These are phyloP conservation scores for Sporothrix phasma DNA, from an alignment of 2,329 filamentous ascomycete species.

Conservation along the genomic window DNA sequence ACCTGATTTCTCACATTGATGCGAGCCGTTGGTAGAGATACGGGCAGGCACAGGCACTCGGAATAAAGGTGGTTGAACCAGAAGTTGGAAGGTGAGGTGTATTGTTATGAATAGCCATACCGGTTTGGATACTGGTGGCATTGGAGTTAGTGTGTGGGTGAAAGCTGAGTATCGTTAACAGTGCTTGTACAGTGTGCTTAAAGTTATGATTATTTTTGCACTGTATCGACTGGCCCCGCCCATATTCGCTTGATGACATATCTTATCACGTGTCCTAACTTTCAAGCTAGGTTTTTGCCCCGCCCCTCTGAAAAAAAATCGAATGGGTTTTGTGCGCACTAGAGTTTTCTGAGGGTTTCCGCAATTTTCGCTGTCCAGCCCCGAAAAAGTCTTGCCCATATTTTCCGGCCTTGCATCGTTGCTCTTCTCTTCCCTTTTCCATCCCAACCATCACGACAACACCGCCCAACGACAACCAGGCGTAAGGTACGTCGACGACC, in stretches of 20 bases:
- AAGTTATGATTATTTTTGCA: not conserved
- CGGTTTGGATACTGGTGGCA: not conserved
- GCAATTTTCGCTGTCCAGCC: constrained; percentile 10
- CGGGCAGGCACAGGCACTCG: not conserved
- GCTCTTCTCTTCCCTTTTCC: constrained; percentile 5
- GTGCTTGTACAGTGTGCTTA: not conserved
- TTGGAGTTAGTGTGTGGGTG: not conserved
- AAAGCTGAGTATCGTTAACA: not conserved
- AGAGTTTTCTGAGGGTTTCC: constrained; percentile 16
- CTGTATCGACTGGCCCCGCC: no score
- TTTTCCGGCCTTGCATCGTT: constrained; percentile 11
- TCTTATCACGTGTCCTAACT: not conserved
- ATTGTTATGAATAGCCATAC: not conserved
- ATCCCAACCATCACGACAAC: constrained; percentile 17
- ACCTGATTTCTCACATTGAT: not conserved
- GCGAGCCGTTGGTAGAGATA: not conserved
- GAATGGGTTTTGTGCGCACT: constrained; percentile 18
- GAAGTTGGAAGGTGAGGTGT: not conserved
- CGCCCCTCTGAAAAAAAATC: constrained; percentile 12
- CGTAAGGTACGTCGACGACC: constrained; percentile 16
- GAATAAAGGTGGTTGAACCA: not conserved
- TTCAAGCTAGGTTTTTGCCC: constrained; percentile 14
- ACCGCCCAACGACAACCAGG: constrained; percentile 16
- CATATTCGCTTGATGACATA: no score
- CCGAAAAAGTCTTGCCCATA: constrained; percentile 13